Evolutionary conservation across 805 yeast genomes (phyloP).

Genomic region (Kluyveromyces dobzhanskii): DNA sequence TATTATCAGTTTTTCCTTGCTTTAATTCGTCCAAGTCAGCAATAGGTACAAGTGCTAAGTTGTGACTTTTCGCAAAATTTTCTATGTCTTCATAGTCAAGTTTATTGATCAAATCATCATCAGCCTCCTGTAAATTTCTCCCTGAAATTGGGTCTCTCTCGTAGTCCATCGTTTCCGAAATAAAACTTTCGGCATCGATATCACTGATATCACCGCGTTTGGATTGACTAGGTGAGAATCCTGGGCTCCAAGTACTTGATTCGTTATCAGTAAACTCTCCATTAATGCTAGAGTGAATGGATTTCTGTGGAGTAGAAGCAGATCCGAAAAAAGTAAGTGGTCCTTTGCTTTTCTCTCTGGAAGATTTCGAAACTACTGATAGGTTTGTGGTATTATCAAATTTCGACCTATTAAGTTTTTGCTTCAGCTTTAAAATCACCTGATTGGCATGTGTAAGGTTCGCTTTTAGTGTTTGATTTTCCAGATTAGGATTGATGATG

Average conservation of each 20-base stretch:
- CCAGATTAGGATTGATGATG: slow-evolving; percentile 30
- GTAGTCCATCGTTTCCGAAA: slow-evolving; percentile 8
- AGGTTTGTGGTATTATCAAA: slow-evolving; percentile 3
- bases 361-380: background rate
- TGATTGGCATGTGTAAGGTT: slow-evolving; percentile 58
- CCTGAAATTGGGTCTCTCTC: slow-evolving; percentile 6
- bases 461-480: slow-evolving; percentile 56
- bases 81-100: slow-evolving; percentile 22
- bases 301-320: background rate
- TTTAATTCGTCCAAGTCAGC: slow-evolving; percentile 13
- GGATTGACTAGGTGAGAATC: background rate
- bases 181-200: slow-evolving; percentile 7
- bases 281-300: background rate
- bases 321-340: background rate
- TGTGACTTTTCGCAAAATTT: slow-evolving; percentile 24
- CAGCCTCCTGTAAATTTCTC: slow-evolving; percentile 2
- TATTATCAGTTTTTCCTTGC: slow-evolving; percentile 10
- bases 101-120: background rate
- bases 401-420: slow-evolving; percentile 21
- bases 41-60: slow-evolving; percentile 21
- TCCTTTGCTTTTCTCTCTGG: background rate
- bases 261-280: background rate
- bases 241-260: background rate
- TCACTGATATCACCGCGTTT: slow-evolving; percentile 9
- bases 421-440: slow-evolving; percentile 52